phyloP scores from a whole-genome alignment of 169 alveolate species.

The Plasmodium blacklocki region DNA sequence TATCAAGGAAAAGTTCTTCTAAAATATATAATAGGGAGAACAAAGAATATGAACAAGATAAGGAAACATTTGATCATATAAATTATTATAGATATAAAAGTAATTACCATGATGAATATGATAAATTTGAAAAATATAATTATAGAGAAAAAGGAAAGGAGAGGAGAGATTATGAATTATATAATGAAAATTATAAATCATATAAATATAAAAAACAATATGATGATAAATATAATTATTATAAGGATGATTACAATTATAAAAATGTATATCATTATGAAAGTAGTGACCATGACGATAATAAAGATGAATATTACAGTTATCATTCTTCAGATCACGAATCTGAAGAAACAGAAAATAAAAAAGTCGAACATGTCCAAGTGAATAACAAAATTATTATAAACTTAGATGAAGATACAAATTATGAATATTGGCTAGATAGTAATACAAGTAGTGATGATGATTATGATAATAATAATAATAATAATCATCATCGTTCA shows the following conservation, averaged over 20 bases:
- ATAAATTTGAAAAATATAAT: neutral
- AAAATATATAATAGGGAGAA: too few species aligned
- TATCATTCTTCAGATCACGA: constrained; percentile 12
- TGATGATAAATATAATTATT: neutral
- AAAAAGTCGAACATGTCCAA: constrained; percentile 14
- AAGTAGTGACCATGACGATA: neutral
- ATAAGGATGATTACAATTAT: neutral
- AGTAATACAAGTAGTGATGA: neutral
- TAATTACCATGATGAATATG: neutral
- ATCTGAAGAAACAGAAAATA: neutral
- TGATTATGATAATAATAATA: neutral
- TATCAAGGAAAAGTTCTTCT: too few species aligned
- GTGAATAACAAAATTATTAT: constrained; percentile 4
- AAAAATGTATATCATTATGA: neutral
- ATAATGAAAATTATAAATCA: neutral
- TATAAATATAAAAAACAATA: neutral
- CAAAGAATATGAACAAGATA: neutral
- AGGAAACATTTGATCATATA: constrained; percentile 1
- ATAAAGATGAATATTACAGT: constrained; percentile 16
- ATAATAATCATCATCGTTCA: neutral
- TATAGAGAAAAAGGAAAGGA: neutral
- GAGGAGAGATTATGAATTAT: neutral
- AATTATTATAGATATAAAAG: neutral
- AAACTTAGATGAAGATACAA: constrained; percentile 30
- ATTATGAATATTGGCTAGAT: constrained; percentile 30